phyloP scores from a whole-genome alignment of 2,329 filamentous ascomycete genomes.

The Apiospora koreana region DNA sequence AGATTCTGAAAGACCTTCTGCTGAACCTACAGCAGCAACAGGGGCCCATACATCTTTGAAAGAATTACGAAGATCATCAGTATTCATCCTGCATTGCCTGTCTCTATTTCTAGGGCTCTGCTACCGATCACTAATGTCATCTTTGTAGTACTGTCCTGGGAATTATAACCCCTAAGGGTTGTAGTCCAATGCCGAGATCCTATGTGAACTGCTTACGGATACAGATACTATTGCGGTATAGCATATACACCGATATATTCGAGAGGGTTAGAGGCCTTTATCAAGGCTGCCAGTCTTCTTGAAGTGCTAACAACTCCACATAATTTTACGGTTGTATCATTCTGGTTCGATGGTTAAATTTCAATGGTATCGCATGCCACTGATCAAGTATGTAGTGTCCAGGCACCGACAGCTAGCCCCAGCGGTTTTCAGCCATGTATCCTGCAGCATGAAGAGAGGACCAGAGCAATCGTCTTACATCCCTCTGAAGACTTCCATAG shows the following conservation, averaged over 20 bases:
- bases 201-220: neutral
- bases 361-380: neutral
- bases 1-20: neutral
- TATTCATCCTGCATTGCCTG: too few relatives aligned
- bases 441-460: neutral
- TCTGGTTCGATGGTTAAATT: neutral
- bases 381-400: neutral
- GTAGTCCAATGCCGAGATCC: neutral
- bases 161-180: too few relatives aligned
- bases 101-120: too few relatives aligned
- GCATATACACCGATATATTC: neutral
- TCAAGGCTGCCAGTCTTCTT: neutral
- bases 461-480: neutral
- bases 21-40: too few relatives aligned
- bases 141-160: too few relatives aligned
- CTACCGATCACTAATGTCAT: too few relatives aligned
- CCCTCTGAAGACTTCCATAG: neutral
- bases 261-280: neutral
- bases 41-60: too few relatives aligned
- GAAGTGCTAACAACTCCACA: neutral
- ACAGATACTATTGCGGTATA: neutral
- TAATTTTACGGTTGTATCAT: neutral
- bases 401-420: neutral
- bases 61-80: too few relatives aligned
- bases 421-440: neutral